Base-by-base conservation (phyloP, 2,329 filamentous ascomycete genomes). In the Biscogniauxia mediterranea region DNA sequence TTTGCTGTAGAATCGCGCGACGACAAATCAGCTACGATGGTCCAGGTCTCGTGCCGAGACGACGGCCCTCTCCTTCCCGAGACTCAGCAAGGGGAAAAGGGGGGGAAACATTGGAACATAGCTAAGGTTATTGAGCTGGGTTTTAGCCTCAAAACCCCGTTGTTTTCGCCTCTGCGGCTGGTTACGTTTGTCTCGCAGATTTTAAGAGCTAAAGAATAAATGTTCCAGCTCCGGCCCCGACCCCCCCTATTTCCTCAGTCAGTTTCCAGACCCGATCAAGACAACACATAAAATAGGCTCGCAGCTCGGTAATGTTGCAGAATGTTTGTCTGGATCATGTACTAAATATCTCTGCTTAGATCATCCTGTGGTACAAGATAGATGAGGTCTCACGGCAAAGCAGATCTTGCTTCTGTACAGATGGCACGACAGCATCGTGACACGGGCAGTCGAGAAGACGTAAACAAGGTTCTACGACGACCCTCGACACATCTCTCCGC, bases 391-490 rank as follows among this genome's bases (percentile, higher is more conserved):
- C 38, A 46, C 38, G 6, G 38, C 15, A 46, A 46, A 5, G 38
- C 38, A 46, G 38, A 46, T 46, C 38, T 46, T 46, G 38, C 38
- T 46, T 13, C 38, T 46, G 17, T 46, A 11, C 50, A 52, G 50
- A 54, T 52, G 52, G 25, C 20, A 54, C 55, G 42, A 61, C 55
- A 51, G 56, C 55, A 59, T 38, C 51, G 64, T 66, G 56, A 55
- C 62, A 66, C 66, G 21, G 21, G 51, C 55, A 60, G 52, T 62
- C 57, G 49, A 54, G 55, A 59, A 49, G 50, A 54, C 65, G 61
- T 61, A 62, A 59, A 54, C 61, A 59, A 42, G 23, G 64, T 68
- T 59, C 32, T 61, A 66, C 46, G 9, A 23, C 58, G 46, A 50
- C 15, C 59, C 61, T 61, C 49, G 56, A 58, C 23, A 7, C 17